Percentiles rank a stretch among this genome's conserved stretches.
Evolutionary conservation across 352 stramenopile species (phyloP).

Genomic region (Achlya hypogyna): DNA sequence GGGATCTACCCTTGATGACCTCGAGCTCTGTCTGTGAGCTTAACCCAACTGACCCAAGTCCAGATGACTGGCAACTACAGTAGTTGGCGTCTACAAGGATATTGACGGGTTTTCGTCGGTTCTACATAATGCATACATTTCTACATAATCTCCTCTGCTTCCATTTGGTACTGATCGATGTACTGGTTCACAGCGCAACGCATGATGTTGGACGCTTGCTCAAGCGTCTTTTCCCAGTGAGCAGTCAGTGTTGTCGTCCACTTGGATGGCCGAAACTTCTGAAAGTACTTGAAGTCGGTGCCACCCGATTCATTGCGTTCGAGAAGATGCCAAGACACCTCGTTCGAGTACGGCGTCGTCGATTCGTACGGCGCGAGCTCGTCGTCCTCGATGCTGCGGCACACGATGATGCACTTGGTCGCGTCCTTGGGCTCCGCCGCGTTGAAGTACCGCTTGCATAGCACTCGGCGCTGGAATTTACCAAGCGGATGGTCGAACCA

Average conservation of each 20-base stretch:
- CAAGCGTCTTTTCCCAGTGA: neutral
- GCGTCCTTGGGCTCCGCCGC: neutral
- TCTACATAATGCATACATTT: neutral
- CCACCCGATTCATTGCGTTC: neutral
- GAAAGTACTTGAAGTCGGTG: slow-evolving; percentile 3
- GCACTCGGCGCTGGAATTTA: neutral
- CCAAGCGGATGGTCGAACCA: slow-evolving; percentile 1
- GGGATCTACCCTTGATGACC: neutral
- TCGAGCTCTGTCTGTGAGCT: too few relatives aligned
- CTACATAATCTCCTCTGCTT: neutral
- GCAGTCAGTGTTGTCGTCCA: neutral
- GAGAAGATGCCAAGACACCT: neutral
- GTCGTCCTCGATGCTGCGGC: neutral
- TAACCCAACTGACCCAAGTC: too few relatives aligned
- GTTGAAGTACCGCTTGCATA: slow-evolving; percentile 1
- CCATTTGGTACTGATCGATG: neutral
- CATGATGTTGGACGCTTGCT: neutral
- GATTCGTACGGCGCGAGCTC: neutral
- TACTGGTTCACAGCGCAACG: neutral
- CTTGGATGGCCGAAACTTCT: neutral
- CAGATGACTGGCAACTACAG: neutral
- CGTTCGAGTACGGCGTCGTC: neutral
- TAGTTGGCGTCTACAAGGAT: neutral
- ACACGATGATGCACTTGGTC: neutral
- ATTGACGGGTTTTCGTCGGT: neutral